Conservation (phyloP, 2,329 filamentous ascomycete genomes). For the Metarhizium anisopliae region DNA sequence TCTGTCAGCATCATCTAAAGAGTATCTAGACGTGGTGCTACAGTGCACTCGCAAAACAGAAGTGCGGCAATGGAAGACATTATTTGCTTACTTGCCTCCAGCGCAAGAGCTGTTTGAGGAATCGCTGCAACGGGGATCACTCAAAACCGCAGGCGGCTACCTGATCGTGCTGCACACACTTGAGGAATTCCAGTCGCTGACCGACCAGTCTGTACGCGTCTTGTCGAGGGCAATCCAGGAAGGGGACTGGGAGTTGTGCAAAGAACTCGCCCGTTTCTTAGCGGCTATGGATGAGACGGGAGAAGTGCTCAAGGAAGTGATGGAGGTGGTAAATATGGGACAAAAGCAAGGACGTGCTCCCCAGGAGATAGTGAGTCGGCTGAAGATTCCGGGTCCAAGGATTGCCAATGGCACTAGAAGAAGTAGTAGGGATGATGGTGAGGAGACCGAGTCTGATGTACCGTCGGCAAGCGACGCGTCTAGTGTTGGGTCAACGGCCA, state of each 20-base stretch:
- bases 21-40: conserved; percentile 90
- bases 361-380: conserved; percentile 18
- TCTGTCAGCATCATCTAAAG: conserved; percentile 64
- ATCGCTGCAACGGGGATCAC: conserved; percentile 69
- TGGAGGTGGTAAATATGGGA: conserved; percentile 49
- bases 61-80: conserved; percentile 84
- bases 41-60: conserved; percentile 98
- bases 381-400: conserved; percentile 23
- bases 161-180: conserved; percentile 87
- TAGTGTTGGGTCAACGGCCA: conserved; percentile 26
- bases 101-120: conserved; percentile 91
- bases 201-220: conserved; percentile 71
- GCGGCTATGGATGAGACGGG: conserved; percentile 86
- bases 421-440: conserved; percentile 20
- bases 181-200: conserved; percentile 58
- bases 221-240: conserved; percentile 73
- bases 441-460: conserved; percentile 25
- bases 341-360: conserved; percentile 19
- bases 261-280: conserved; percentile 88
- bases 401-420: conserved; percentile 20
- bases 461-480: conserved; percentile 28
- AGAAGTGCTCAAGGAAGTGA: conserved; percentile 63
- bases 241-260: conserved; percentile 91
- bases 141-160: conserved; percentile 95
- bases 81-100: conserved; percentile 85